Evolutionary conservation across 164 flowering plant genomes (phyloP), one percentile per base, ranked within the genome.

Genomic region (Pachysandra terminalis): DNA sequence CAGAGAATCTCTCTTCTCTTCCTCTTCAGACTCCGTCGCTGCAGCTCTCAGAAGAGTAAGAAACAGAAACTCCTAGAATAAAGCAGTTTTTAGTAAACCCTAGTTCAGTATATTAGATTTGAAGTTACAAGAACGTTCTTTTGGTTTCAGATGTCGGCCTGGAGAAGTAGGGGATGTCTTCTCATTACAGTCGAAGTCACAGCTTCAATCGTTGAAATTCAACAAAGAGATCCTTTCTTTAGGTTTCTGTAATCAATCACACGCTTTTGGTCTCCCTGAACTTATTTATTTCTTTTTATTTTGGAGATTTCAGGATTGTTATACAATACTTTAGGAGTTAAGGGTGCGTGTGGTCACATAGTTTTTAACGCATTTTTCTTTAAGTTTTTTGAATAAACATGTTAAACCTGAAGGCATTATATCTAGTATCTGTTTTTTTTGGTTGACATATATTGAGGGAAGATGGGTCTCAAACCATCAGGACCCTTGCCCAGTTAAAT

Each of bases 131-230:
- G 35, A 35, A 16, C 4, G 57, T 0, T 37, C 60, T 56, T 41
- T 17, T 55, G 23, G 9, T 68, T 37, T 35, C 26, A 91, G 98
- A 77, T 90, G 64, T 73, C 84, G 16, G 79, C 94, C 16, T 95
- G 99, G 99, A 64, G 84, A 77, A 81, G 87, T 70, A 85, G 93
- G 69, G 97, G 98, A 14, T 86, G 85, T 71, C 70, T 90, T 71
- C 98, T 97, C 0, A 73, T 79, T 61, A 70, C 66, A 19, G 55
- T 95, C 17, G 96, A 90, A 61, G 84, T 92, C 21, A 89, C 98
- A 1, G 88, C 93, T 26, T 76, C 89, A 0, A 73, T 95, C 49
- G 61, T 90, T 35, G 93, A 87, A 78, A 75, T 82, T 71, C 97
- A 84, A 63, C 97, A 83, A 70, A 88, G 72, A 65, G 98, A 95